Conservation (phyloP, 2,329 filamentous ascomycete genomes). For the Didymella pomorum region DNA sequence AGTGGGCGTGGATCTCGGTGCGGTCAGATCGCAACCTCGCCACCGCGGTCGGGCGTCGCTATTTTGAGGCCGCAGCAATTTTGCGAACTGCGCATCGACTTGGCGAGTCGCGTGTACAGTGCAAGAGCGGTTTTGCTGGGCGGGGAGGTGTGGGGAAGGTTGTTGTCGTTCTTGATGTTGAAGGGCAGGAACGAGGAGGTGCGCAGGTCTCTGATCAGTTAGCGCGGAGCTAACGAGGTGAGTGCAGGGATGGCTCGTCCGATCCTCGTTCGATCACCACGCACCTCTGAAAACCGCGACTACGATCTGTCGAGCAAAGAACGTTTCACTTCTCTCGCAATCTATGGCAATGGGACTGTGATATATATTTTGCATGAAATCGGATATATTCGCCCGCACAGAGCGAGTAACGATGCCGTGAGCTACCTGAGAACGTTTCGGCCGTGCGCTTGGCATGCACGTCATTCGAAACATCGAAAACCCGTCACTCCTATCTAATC, state of each 20-base stretch:
- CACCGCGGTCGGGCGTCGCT: constrained; percentile 33
- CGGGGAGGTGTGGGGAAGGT: constrained; percentile 25
- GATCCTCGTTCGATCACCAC: constrained; percentile 20
- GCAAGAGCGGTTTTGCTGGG: constrained; percentile 12
- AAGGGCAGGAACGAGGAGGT: constrained; percentile 36
- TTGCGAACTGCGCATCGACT: constrained; percentile 36
- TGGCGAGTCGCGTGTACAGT: constrained; percentile 8
- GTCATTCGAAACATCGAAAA: constrained; percentile 27
- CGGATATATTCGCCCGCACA: no score
- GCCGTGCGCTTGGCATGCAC: constrained; percentile 27
- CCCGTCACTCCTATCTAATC: constrained; percentile 31
- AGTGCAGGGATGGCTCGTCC: constrained; percentile 14
- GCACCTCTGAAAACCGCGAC: constrained; percentile 16
- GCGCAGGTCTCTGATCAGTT: constrained; percentile 10
- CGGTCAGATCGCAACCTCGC: constrained; percentile 38
- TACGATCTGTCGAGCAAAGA: neutral
- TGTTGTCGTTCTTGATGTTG: constrained; percentile 28
- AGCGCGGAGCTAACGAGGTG: constrained; percentile 10
- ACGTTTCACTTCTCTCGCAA: neutral
- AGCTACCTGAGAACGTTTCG: neutral
- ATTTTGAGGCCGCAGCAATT: constrained; percentile 31
- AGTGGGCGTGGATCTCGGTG: constrained; percentile 29
- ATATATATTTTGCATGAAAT: neutral
- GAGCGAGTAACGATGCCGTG: neutral
- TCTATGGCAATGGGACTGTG: no score